Conservation (phyloP, 164 flowering plant species). For the Aristolochia californica region DNA sequence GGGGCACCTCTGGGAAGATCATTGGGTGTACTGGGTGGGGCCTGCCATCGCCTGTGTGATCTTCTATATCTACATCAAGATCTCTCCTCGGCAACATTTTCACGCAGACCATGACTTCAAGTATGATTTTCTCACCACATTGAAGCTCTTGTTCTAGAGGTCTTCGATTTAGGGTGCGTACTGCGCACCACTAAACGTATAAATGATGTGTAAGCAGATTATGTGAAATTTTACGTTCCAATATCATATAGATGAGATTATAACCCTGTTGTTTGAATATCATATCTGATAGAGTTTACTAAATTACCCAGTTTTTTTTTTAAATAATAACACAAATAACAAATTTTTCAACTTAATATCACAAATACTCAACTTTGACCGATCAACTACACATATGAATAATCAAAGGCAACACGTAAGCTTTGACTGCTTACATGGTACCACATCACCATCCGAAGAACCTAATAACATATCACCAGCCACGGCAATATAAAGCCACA, state of each 20-base stretch:
- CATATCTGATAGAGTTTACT: neutral
- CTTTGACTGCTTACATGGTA: too few species aligned
- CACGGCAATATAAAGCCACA: too few species aligned
- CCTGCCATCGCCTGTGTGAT: slow-evolving; percentile 35
- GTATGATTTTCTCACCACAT: slow-evolving; percentile 3
- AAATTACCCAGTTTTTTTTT: neutral
- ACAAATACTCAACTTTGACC: too few species aligned
- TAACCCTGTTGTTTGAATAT: neutral
- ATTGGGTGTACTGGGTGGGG: slow-evolving; percentile 57
- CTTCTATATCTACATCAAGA: slow-evolving; percentile 32
- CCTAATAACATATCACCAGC: too few species aligned
- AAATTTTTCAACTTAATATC: too few species aligned
- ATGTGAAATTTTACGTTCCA: too few species aligned
- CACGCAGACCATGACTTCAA: slow-evolving; percentile 8
- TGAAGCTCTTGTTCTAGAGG: neutral
- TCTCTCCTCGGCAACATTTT: slow-evolving; percentile 30
- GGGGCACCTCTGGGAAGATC: slow-evolving; percentile 46
- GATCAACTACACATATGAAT: too few species aligned
- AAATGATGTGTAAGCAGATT: too few species aligned
- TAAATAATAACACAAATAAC: too few species aligned
- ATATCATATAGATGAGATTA: neutral
- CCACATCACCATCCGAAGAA: too few species aligned
- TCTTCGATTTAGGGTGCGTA: neutral
- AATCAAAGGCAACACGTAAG: too few species aligned
- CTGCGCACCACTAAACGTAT: too few species aligned